These are phyloP conservation scores for Phoma herbarum DNA, from an alignment of 2,329 filamentous ascomycete genomes.

Conservation along the genomic window DNA sequence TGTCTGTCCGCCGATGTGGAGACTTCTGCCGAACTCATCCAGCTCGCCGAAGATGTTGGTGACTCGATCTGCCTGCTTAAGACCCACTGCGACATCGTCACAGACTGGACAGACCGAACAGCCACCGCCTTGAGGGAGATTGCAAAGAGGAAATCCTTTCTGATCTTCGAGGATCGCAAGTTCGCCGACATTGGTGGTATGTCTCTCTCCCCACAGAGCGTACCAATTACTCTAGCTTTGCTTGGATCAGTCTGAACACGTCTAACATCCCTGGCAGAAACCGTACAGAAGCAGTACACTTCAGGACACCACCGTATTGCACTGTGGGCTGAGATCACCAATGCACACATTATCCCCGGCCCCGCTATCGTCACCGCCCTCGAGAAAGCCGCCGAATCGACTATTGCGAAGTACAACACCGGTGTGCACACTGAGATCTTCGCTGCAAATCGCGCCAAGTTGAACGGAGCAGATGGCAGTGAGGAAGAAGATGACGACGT, in stretches of 20 bases:
- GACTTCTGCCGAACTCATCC: conserved; percentile 63
- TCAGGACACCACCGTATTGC: conserved; percentile 61
- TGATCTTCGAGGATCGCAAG: conserved; percentile 65
- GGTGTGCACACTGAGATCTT: conserved; percentile 61
- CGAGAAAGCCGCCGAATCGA: conserved; percentile 57
- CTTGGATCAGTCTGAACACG: neutral
- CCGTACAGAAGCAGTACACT: conserved; percentile 64
- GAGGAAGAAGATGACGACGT: conserved; percentile 52
- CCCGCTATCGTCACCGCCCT: conserved; percentile 62
- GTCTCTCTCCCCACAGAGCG: conserved; percentile 26
- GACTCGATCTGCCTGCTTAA: conserved; percentile 69
- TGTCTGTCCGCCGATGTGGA: conserved; percentile 67
- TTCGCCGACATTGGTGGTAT: conserved; percentile 65
- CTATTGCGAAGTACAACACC: conserved; percentile 60
- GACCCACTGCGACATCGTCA: conserved; percentile 69
- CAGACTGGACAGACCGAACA: conserved; percentile 67
- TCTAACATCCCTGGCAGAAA: conserved; percentile 51
- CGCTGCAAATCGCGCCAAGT: conserved; percentile 43
- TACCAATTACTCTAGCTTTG: neutral
- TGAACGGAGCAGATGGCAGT: conserved; percentile 39
- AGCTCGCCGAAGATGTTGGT: conserved; percentile 66
- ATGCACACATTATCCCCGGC: conserved; percentile 63
- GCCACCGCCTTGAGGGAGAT: conserved; percentile 59
- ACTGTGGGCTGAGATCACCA: conserved; percentile 62
- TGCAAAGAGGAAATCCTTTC: conserved; percentile 59